These are phyloP conservation scores for Fusarium sp. DNA, from an alignment of 2,329 filamentous ascomycete species.

Conservation along the genomic window DNA sequence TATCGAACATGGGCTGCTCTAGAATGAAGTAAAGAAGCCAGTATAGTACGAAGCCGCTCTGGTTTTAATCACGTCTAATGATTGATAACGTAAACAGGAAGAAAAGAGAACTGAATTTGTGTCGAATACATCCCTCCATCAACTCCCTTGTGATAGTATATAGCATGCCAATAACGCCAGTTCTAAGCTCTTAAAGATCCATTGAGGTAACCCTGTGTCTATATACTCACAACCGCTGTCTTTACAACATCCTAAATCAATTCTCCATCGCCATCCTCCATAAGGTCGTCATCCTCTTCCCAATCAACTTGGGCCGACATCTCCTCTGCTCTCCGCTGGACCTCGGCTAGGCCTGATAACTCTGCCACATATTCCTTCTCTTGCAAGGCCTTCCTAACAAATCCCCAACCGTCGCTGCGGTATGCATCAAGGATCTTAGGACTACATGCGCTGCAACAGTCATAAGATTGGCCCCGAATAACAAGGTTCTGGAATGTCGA, in stretches of 20 bases:
- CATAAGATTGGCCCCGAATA: conserved; percentile 80
- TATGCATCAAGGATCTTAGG: conserved; percentile 77
- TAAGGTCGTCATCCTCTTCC: conserved; percentile 68
- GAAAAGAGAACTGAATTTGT: background rate
- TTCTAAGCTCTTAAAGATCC: conserved; percentile 12
- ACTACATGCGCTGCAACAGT: conserved; percentile 85
- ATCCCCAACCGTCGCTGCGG: conserved; percentile 77
- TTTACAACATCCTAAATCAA: conserved; percentile 22
- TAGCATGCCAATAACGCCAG: conserved; percentile 21
- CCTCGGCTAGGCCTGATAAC: conserved; percentile 78
- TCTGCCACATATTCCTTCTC: conserved; percentile 85
- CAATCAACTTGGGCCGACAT: conserved; percentile 69
- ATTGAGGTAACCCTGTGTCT: conserved; percentile 13
- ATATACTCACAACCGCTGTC: background rate
- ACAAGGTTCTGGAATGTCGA: conserved; percentile 80
- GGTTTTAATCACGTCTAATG: no score
- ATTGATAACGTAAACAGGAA: no score
- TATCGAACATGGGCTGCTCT: no score
- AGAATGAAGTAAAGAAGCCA: no score
- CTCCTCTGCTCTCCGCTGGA: conserved; percentile 71
- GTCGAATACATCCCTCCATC: background rate
- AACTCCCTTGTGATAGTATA: conserved; percentile 11
- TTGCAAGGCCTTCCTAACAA: conserved; percentile 79
- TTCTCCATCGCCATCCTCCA: conserved; percentile 32
- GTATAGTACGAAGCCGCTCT: no score